Evolutionary conservation across 1,284 basidiomycete genomes (phyloP), one percentile per base, ranked within the genome.

Genomic region (Rhodofomes roseus): DNA sequence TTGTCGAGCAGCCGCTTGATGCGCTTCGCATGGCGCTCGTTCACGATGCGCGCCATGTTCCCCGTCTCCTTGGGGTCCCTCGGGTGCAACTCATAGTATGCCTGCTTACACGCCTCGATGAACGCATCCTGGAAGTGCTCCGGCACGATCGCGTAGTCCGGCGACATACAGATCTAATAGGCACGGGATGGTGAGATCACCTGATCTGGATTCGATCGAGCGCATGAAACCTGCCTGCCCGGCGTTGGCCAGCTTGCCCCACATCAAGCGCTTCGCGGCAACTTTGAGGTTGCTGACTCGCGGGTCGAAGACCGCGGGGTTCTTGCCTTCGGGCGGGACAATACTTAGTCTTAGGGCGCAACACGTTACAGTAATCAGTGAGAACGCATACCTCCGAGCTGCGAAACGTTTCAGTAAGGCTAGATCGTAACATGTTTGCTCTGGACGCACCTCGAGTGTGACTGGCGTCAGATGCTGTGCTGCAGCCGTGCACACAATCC

Each of bases 401-500:
- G 20, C 5, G 9, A 12, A n/a, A 25, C 4, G 31, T 34, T 31
- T 52, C 50, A 37, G 27, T 20, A 36, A 8, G 23, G 9, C 8
- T 8, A 14, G 12, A 34, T 52, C 34, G n/a, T 37, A 18, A 52
- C 48, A 51, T 11, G 22, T 11, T 20, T n/a, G 31, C 16, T 34
- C 6, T 29, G 27, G 14, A 52, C 50, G 8, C 31, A 55, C 57
- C 43, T 59, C 57, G 22, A 59, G 57, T 11, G 57, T 59, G 2
- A 90, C 79, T 0, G 94, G 92, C 0, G 93, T 93, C 18, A 96
- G 76, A 56, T 88, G 85, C 72, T 94, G 90, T 8, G 92, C 93
- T 3, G 93, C 93, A 1, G 94, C 93, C 1, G 80, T 76, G 6
- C 89, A 86, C 12, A 96, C 84, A 58, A 96, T 84, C 64, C 79